phyloP scores from a whole-genome alignment of 371 early-diverging fungal genomes.

The Blastocladiella emersonii region DNA sequence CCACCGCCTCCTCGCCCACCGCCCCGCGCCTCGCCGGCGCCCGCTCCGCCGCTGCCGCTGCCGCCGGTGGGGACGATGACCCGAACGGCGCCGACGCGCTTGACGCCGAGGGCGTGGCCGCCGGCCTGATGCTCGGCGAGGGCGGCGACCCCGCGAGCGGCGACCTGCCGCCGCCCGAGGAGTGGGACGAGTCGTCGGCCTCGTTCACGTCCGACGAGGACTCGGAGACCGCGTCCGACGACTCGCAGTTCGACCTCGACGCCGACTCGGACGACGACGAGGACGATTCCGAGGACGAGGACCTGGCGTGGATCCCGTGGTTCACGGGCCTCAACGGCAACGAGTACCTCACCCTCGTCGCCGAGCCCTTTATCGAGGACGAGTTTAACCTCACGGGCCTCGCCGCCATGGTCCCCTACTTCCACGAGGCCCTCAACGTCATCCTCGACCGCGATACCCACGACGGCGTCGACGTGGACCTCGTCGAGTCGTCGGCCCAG shows the following conservation, averaged over 20 bases:
- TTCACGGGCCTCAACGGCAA: constrained; percentile 69
- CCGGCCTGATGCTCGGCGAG: too few species aligned
- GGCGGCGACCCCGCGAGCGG: too few species aligned
- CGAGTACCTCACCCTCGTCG: constrained; percentile 71
- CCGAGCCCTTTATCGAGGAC: constrained; percentile 79
- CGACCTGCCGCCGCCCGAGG: too few species aligned
- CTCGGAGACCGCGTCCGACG: too few species aligned
- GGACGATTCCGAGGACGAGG: constrained; percentile 19
- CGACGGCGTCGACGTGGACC: constrained; percentile 18
- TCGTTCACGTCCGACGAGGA: too few species aligned
- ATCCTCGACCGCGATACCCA: constrained; percentile 65
- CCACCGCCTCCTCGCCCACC: too few species aligned
- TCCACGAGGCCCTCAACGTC: constrained; percentile 62
- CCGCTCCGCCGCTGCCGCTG: too few species aligned
- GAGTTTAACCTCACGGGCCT: constrained; percentile 87
- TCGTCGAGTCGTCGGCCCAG: constrained; percentile 36
- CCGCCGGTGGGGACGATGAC: too few species aligned
- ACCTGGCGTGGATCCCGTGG: constrained; percentile 71
- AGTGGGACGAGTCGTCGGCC: too few species aligned
- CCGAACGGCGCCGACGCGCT: too few species aligned
- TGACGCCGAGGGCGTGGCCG: too few species aligned
- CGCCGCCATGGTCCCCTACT: constrained; percentile 60
- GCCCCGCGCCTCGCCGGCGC: too few species aligned
- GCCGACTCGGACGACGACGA: neutral
- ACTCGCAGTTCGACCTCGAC: neutral